Percentiles rank a stretch among this genome's conserved stretches.
phyloP scores from a whole-genome alignment of 1,284 basidiomycete species.

The Naganishia sp. region DNA sequence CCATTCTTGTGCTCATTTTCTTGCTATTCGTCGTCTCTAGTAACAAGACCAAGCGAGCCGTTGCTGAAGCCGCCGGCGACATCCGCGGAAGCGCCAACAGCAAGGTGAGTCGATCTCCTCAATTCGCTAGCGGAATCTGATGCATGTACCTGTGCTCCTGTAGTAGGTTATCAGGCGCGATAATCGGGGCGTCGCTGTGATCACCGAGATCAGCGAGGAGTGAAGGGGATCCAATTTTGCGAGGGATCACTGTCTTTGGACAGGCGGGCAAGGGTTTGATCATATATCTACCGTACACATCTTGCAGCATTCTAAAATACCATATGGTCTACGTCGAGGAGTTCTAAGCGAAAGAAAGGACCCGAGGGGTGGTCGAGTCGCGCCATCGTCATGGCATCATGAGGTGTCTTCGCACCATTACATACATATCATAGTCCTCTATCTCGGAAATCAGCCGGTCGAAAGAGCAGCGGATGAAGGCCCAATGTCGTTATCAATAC shows the following conservation, averaged over 20 bases:
- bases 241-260: not conserved
- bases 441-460: no score
- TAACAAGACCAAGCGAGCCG: slow-evolving; percentile 37
- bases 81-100: slow-evolving; percentile 42
- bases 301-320: not conserved
- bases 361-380: no score
- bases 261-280: not conserved
- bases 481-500: no score
- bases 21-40: not conserved
- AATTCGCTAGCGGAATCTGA: not conserved
- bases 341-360: no score
- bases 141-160: slow-evolving; percentile 17
- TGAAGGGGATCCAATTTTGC: not conserved
- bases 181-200: slow-evolving; percentile 39
- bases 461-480: no score
- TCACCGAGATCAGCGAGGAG: slow-evolving; percentile 38
- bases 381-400: no score
- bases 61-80: slow-evolving; percentile 32
- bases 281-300: slow-evolving; percentile 8
- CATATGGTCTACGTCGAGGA: no score
- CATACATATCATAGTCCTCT: no score
- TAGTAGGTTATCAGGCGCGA: slow-evolving; percentile 45
- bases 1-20: slow-evolving; percentile 1
- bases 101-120: slow-evolving; percentile 35
- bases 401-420: no score